phyloP scores from a whole-genome alignment of 1,284 basidiomycete genomes.

The Agroathelia rolfsii region DNA sequence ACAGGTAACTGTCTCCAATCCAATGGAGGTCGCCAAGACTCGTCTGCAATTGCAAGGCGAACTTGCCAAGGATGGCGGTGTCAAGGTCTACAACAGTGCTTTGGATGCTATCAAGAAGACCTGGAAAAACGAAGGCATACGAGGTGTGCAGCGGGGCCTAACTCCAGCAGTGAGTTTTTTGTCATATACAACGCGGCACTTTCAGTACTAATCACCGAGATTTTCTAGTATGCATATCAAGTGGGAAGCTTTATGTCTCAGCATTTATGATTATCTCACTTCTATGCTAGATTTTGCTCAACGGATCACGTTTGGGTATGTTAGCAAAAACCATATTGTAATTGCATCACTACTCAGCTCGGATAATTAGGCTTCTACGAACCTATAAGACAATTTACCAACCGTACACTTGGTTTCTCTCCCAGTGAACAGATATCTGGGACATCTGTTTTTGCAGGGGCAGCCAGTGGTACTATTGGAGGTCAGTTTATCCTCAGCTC shows the following conservation, averaged over 20 bases:
- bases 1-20: constrained; percentile 76
- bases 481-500: constrained; percentile 37
- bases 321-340: constrained; percentile 4
- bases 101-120: constrained; percentile 86
- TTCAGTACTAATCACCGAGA: constrained; percentile 13
- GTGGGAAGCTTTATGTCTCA: constrained; percentile 30
- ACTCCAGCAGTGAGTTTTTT: constrained; percentile 68
- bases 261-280: constrained; percentile 2
- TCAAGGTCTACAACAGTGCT: constrained; percentile 83
- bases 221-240: constrained; percentile 78
- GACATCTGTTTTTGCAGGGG: constrained; percentile 80
- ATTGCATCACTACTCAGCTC: constrained; percentile 1
- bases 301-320: constrained; percentile 87
- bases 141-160: constrained; percentile 86
- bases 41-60: constrained; percentile 92
- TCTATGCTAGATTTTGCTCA: constrained; percentile 67
- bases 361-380: constrained; percentile 79
- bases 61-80: constrained; percentile 63
- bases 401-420: constrained; percentile 57
- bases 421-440: constrained; percentile 57
- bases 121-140: constrained; percentile 83
- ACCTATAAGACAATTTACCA: constrained; percentile 72
- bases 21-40: constrained; percentile 90
- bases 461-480: constrained; percentile 82
- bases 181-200: constrained; percentile 1